Base-by-base conservation (phyloP, 2,329 filamentous ascomycete species). In the Camillea tinctor region DNA sequence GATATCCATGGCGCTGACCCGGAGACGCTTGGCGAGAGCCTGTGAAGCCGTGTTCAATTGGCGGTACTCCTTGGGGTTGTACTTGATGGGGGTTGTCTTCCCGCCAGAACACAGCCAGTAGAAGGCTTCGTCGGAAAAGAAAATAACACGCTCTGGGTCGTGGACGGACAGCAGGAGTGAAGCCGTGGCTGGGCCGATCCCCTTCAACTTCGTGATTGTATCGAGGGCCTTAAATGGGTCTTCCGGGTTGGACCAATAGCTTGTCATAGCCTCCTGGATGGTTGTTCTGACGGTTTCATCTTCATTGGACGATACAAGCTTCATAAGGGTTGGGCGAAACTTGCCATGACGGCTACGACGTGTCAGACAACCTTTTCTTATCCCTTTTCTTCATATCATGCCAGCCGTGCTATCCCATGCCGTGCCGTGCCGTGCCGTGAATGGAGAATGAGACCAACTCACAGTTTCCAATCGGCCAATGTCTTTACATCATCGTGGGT, bases 91-190 rank as follows among this genome's bases (percentile, higher is more conserved):
- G 0, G 69, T 74, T 57, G 77, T 81, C 49, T 77, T 75, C 0
- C 80, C 80, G n/a, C 74, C 72, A 70, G 83, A 84, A 68, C 84
- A 84, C 5, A 89, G 75, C 90, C 90, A 94, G 65, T 87, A 83
- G 70, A 88, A 94, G 3, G 88, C 81, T 74, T 95, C 91, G 69
- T 96, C 92, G 2, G 88, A 90, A 75, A 94, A 94, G 79, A 94
- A 94, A 1, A 90, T 82, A 54, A 88, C 80, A 13, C 76, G 74
- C 0, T 78, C 73, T 0, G 88, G 82, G 61, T 87, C 81, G 64
- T 87, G 83, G 4, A 89, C 84, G 4, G 88, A 84, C 2, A 95
- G 80, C 1, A 94, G 76, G 30, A 95, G 82, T 1, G 89, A 91
- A 0, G 90, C 91, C 0, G 91, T 94, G 7, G 91, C 91, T 1